phyloP scores from a whole-genome alignment of 257 asterid genomes.

The Gynochthodes officinalis region DNA sequence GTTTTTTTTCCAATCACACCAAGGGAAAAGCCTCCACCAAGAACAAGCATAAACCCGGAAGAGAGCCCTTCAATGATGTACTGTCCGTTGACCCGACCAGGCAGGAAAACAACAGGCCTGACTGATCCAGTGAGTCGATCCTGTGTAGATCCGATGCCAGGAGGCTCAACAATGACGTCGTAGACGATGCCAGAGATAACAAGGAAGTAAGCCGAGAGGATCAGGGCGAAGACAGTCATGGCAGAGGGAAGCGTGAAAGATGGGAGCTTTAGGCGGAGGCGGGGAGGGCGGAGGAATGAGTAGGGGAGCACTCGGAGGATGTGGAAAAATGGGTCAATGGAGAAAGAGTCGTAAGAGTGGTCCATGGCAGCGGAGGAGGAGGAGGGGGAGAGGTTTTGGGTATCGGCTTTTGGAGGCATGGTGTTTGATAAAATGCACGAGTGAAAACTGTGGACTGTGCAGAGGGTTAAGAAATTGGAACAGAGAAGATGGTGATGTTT shows the following conservation, averaged over 20 bases:
- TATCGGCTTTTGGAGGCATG: constrained; percentile 23
- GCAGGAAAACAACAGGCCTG: constrained; percentile 76
- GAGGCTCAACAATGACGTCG: constrained; percentile 96
- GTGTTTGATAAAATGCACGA: constrained; percentile 3
- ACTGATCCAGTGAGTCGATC: constrained; percentile 77
- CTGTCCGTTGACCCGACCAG: constrained; percentile 94
- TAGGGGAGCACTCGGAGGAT: constrained; percentile 51
- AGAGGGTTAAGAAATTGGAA: neutral
- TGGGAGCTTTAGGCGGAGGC: constrained; percentile 87
- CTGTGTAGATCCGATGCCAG: constrained; percentile 92
- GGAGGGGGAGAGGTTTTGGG: constrained; percentile 8
- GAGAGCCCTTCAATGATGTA: constrained; percentile 89
- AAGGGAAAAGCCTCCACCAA: too few relatives aligned
- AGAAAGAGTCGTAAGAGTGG: constrained; percentile 31
- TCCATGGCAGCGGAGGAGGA: constrained; percentile 25
- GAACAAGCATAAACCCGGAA: constrained; percentile 92
- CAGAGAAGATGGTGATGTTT: neutral
- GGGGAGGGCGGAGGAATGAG: constrained; percentile 86
- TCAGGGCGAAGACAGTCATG: constrained; percentile 81
- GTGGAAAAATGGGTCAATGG: constrained; percentile 67
- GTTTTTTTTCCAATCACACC: too few relatives aligned
- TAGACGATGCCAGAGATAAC: constrained; percentile 94
- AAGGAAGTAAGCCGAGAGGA: constrained; percentile 90
- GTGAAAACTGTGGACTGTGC: too few relatives aligned
- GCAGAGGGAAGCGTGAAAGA: constrained; percentile 84